Base-by-base conservation (phyloP, 2,329 filamentous ascomycete genomes). In the Leptographium radiaticola region DNA sequence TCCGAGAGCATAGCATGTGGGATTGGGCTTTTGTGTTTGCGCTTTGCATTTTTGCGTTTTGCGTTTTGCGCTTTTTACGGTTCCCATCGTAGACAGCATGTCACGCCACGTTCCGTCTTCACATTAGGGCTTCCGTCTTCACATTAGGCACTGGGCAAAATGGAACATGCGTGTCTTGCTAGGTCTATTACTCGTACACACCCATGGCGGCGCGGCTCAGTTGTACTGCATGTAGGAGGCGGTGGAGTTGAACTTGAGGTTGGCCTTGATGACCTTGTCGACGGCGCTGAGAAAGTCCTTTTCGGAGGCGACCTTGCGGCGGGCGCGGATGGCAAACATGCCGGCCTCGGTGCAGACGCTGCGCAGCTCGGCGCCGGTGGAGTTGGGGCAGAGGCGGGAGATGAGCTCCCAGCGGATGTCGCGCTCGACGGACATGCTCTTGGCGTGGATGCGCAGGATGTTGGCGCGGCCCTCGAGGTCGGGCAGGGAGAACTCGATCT, bases 211-310 rank as follows among this genome's bases (percentile, higher is more conserved):
- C 6, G 20, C 39, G 34, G 18, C 20, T 49, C 95, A 97, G 72
- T 98, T 98, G 79, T 98, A 98, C 74, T 97, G 93, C 80, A 93
- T 93, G 75, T 98, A 98, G 59, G 87, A 89, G 50, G 93, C 91
- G 56, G 93, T 98, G 55, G 87, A 94, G 81, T 96, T 97, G 79
- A 98, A 98, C 81, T 98, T 98, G 68, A 95, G 76, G 71, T 97
- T 96, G 63, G 87, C 90, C 80, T 96, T 95, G 75, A 97, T 97
- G 59, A 98, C 93, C 82, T 98, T 98, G 77, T 98, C 93, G 57
- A 98, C 93, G 3, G 93, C 91, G 55, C 88, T 90, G 62, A 98
- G 73, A 73, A 98, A 98, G 72, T 98, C 93, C 80, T 98, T 97
- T 77, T 98, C 93, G 1, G 90, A 91, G 0, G 93, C 93, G 16